phyloP scores from a whole-genome alignment of 352 stramenopile genomes.

The Globisporangium camurandrum region DNA sequence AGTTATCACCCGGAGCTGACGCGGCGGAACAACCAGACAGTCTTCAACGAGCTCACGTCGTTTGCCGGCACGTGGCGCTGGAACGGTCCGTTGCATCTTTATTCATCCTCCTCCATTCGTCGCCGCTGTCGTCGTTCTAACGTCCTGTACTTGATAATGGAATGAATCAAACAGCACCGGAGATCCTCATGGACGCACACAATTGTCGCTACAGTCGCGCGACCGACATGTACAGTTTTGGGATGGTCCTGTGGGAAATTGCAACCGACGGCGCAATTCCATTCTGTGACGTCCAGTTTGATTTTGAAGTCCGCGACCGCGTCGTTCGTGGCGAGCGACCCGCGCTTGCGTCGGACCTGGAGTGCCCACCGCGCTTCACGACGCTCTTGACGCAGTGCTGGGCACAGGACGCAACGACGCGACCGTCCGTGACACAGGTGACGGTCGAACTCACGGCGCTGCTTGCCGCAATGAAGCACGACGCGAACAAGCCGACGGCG shows the following conservation, averaged over 20 bases:
- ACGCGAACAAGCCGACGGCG: constrained; percentile 14
- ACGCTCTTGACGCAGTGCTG: constrained; percentile 57
- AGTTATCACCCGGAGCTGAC: constrained; percentile 25
- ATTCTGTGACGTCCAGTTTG: constrained; percentile 54
- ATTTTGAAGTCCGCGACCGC: constrained; percentile 56
- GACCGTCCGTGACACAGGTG: constrained; percentile 40
- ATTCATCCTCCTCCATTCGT: too few species aligned
- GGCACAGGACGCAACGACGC: constrained; percentile 42
- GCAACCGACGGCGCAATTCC: constrained; percentile 52
- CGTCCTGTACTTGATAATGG: too few species aligned
- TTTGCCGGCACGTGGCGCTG: constrained; percentile 71
- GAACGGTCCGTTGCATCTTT: constrained; percentile 22
- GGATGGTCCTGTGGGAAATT: constrained; percentile 65
- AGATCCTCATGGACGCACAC: constrained; percentile 61
- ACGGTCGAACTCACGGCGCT: constrained; percentile 43
- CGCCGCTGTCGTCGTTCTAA: neutral
- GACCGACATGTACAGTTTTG: constrained; percentile 75
- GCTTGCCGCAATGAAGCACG: constrained; percentile 38
- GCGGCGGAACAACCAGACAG: constrained; percentile 14
- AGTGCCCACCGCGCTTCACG: constrained; percentile 42
- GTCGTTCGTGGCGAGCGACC: constrained; percentile 53
- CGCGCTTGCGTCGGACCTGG: constrained; percentile 23
- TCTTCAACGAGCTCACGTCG: constrained; percentile 23
- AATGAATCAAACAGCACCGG: constrained; percentile 38
- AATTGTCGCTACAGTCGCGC: constrained; percentile 62